Percentiles rank a stretch among this genome's conserved stretches.
phyloP scores from a whole-genome alignment of 345 rosid genomes.

The Physaria fendleri region DNA sequence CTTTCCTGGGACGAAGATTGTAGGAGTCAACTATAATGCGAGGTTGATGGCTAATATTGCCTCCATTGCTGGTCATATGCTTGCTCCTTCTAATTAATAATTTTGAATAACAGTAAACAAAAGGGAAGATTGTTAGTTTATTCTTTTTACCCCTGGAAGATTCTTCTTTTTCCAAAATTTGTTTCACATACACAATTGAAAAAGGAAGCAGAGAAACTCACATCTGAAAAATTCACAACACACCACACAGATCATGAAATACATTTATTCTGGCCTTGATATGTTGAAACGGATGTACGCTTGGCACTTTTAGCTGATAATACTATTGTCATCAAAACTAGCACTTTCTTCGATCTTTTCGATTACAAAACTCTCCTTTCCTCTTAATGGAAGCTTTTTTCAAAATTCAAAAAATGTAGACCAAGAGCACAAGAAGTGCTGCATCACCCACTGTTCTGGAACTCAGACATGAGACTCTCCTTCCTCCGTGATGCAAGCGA shows the following conservation, averaged over 20 bases:
- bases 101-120: slow-evolving; percentile 18
- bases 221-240: background rate
- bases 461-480: slow-evolving; percentile 52
- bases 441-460: slow-evolving; percentile 70
- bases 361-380: background rate
- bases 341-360: background rate
- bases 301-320: background rate
- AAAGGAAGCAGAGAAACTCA: slow-evolving; percentile 1
- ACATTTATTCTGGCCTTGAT: background rate
- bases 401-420: slow-evolving; percentile 31
- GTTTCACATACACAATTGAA: slow-evolving; percentile 13
- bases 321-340: background rate
- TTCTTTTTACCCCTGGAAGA: slow-evolving; percentile 10
- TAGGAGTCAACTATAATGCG: too few species aligned
- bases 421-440: slow-evolving; percentile 47
- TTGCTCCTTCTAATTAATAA: too few species aligned
- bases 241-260: slow-evolving; percentile 10
- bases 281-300: slow-evolving; percentile 22
- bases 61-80: too few species aligned
- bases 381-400: background rate
- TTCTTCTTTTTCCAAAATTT: slow-evolving; percentile 20
- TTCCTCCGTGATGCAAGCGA: slow-evolving; percentile 75
- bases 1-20: too few species aligned
- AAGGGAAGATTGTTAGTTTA: background rate
- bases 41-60: too few species aligned